These are phyloP conservation scores for Chlamydomonas sp. DNA, from an alignment of 139 green algal genomes.

Conservation along the genomic window DNA sequence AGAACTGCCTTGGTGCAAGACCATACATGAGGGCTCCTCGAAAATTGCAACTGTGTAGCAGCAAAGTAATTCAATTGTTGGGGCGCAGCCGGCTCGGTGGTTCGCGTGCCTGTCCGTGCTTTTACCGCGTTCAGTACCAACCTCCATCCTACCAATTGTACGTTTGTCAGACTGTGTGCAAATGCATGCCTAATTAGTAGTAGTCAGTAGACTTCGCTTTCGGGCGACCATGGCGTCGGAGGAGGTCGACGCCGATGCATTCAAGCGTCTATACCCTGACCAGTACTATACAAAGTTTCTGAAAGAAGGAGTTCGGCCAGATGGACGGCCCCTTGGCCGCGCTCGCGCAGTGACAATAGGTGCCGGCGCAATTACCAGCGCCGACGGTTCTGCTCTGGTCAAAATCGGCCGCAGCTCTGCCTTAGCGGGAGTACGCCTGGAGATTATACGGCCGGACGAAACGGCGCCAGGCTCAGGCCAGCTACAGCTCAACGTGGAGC, in stretches of 20 bases:
- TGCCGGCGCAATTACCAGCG: conserved; percentile 62
- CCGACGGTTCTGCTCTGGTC: conserved; percentile 75
- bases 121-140: too few species aligned
- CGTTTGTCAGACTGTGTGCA: too few species aligned
- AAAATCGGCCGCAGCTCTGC: conserved; percentile 74
- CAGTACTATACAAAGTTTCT: conserved; percentile 77
- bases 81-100: too few species aligned
- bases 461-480: conserved; percentile 54
- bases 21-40: too few species aligned
- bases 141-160: too few species aligned
- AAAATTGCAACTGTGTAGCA: too few species aligned
- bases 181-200: too few species aligned
- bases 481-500: conserved; percentile 68
- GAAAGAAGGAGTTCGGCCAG: conserved; percentile 65
- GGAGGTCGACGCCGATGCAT: conserved; percentile 66
- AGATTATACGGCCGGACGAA: conserved; percentile 58
- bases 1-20: too few species aligned
- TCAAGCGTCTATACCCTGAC: conserved; percentile 80
- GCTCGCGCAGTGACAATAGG: conserved; percentile 65
- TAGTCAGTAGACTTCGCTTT: too few species aligned
- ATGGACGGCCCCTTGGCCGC: conserved; percentile 71
- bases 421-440: conserved; percentile 75
- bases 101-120: too few species aligned
- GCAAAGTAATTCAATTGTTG: too few species aligned
- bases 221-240: background rate